Evolutionary conservation across 2,329 filamentous ascomycete genomes (phyloP).

Genomic region (Lachnellula cervina): DNA sequence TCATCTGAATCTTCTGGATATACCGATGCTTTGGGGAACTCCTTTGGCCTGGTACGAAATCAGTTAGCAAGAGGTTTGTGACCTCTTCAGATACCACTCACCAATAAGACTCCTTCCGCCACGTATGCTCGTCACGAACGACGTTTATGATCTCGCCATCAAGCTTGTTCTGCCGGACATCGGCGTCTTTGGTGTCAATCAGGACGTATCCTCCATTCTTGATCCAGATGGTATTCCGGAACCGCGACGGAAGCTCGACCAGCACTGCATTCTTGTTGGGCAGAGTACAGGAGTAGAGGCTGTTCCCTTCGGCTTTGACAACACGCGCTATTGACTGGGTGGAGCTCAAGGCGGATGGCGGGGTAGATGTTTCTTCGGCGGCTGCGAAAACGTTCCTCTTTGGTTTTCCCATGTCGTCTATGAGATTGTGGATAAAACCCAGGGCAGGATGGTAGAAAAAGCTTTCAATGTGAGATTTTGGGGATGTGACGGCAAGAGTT

Average conservation of each 20-base stretch:
- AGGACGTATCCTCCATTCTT: conserved; percentile 84
- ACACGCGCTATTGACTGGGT: conserved; percentile 71
- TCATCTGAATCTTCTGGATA: conserved; percentile 64
- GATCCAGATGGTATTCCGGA: conserved; percentile 92
- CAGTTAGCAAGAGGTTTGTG: neutral
- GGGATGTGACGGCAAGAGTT: neutral
- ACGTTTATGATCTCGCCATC: conserved; percentile 89
- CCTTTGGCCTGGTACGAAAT: conserved; percentile 60
- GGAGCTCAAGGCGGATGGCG: conserved; percentile 52
- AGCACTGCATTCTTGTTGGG: conserved; percentile 62
- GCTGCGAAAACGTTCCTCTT: conserved; percentile 76
- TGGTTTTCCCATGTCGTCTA: conserved; percentile 59
- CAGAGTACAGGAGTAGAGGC: conserved; percentile 74
- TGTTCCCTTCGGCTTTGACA: conserved; percentile 80
- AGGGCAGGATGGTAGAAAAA: neutral
- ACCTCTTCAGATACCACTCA: conserved; percentile 32
- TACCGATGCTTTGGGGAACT: conserved; percentile 64
- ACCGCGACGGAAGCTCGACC: conserved; percentile 77
- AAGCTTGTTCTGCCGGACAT: conserved; percentile 69
- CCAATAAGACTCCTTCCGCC: conserved; percentile 90
- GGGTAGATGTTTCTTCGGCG: conserved; percentile 63
- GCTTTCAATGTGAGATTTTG: neutral
- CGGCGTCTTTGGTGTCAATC: conserved; percentile 64
- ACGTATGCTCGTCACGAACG: conserved; percentile 83
- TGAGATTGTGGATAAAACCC: neutral